Conservation (phyloP, 225 moss, liverwort and hornwort species). For the Marchantia paleacea region DNA sequence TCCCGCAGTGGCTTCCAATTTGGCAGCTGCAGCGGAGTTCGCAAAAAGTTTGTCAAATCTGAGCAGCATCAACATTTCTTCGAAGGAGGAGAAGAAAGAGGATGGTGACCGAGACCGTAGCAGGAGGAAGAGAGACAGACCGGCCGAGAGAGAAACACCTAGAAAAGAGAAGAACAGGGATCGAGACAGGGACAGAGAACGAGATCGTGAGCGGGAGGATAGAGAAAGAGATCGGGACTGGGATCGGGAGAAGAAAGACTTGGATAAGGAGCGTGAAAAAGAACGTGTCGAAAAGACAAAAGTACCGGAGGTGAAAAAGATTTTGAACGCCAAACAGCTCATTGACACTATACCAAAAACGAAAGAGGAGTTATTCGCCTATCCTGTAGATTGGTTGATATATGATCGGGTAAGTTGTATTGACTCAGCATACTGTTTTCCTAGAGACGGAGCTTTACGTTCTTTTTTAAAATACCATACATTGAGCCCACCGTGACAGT, state of each 20-base stretch:
- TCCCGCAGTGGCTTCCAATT: conserved; percentile 64
- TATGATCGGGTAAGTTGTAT: conserved; percentile 68
- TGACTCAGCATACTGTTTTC: not conserved
- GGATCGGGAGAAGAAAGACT: conserved; percentile 43
- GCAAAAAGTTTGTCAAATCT: conserved; percentile 79
- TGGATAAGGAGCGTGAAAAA: conserved; percentile 46
- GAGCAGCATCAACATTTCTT: conserved; percentile 21
- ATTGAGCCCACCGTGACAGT: not conserved
- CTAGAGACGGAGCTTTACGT: not conserved
- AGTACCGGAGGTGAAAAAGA: conserved; percentile 64
- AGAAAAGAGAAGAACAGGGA: conserved; percentile 52
- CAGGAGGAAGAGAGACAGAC: conserved; percentile 54
- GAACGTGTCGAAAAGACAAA: conserved; percentile 57
- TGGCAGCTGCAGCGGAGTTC: conserved; percentile 85
- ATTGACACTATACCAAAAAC: conserved; percentile 94
- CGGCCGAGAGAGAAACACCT: conserved; percentile 31
- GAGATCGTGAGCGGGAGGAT: conserved; percentile 58
- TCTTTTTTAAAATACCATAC: not conserved
- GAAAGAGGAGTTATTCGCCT: conserved; percentile 87
- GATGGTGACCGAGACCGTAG: conserved; percentile 64
- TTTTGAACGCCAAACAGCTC: conserved; percentile 86
- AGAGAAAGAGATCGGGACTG: conserved; percentile 53
- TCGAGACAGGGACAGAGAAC: conserved; percentile 49
- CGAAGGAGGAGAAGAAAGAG: conserved; percentile 56
- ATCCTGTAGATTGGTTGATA: conserved; percentile 82